These are phyloP conservation scores for Claviceps capensis DNA, from an alignment of 2,329 filamentous ascomycete species.

Conservation along the genomic window DNA sequence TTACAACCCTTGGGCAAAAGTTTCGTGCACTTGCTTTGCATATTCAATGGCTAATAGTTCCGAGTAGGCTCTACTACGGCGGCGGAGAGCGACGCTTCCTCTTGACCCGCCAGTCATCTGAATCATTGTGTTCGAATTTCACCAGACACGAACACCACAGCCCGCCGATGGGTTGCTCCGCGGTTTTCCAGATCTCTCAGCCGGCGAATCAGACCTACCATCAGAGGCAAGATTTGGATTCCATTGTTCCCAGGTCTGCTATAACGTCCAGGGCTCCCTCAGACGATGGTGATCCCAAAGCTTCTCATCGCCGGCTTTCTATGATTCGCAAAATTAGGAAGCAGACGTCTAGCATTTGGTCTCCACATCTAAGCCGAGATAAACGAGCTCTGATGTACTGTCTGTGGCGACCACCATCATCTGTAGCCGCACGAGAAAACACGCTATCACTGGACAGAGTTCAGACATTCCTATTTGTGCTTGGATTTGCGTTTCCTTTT, in stretches of 20 bases:
- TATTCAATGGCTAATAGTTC: background rate
- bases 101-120: conserved; percentile 27
- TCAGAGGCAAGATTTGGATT: conserved; percentile 31
- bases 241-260: conserved; percentile 25
- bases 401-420: conserved; percentile 61
- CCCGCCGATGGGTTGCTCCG: conserved; percentile 33
- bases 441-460: conserved; percentile 54
- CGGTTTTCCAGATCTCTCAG: conserved; percentile 26
- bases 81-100: conserved; percentile 46
- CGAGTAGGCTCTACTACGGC: conserved; percentile 51
- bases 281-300: conserved; percentile 17
- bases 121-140: conserved; percentile 31
- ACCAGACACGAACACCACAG: conserved; percentile 33
- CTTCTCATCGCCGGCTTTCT: conserved; percentile 16
- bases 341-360: conserved; percentile 53
- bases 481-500: conserved; percentile 67
- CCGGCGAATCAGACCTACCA: conserved; percentile 21
- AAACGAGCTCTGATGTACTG: conserved; percentile 43
- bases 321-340: conserved; percentile 24
- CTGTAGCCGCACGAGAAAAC: conserved; percentile 46
- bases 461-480: conserved; percentile 60
- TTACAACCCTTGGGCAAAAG: conserved; percentile 3
- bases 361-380: conserved; percentile 56
- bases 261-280: background rate
- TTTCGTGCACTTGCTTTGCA: conserved; percentile 7